Base-by-base conservation (phyloP, 148 eudicot species). In the Cornus florida region DNA sequence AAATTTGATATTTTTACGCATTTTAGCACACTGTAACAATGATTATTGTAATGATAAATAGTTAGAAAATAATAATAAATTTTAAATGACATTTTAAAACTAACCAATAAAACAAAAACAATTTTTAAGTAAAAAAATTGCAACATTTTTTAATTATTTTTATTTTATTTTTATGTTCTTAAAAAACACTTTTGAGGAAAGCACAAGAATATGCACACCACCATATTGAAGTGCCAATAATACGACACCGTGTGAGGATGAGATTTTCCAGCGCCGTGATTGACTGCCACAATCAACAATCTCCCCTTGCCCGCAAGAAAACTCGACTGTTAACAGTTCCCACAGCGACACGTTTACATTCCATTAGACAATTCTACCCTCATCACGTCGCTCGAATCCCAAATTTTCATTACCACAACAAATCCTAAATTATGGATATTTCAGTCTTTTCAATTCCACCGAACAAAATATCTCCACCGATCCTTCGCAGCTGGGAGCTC, bases 341-440 rank as follows among this genome's bases (percentile, higher is more conserved):
- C 17, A 5, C 7, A 59, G 8, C 11, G 22, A 19, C 35, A 41
- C 77, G 35, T 48, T n/a, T 1, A 62, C 23, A 62, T n/a, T 20
- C 22, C 19, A 13, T 62, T 8, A 19, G 70, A 75, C 77, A 64
- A 11, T 17, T 75, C 22, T 64, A 64, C 77, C 77, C 77, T 43
- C 64, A 13, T 7, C 57, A n/a, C 3, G 5, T 12, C 22, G 14
- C 35, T 5, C 38, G 6, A 62, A 12, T 75, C 48, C 50, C 6
- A 3, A 28, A 7, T 2, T 10, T 9, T 62, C 23, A 62, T 4
- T 10, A 17, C 6, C 46, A 60, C 35, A 35, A 43, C 62, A 35
- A 59, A 6, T 13, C 17, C 39, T 23, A 75, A 22, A n/a, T 17
- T 6, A 38, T 60, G 77, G 7, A 14, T 24, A 14, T 64, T 64